Evolutionary conservation across 805 yeast genomes (phyloP), one percentile per base, ranked within the genome.

Genomic region (Torulaspora franciscae): DNA sequence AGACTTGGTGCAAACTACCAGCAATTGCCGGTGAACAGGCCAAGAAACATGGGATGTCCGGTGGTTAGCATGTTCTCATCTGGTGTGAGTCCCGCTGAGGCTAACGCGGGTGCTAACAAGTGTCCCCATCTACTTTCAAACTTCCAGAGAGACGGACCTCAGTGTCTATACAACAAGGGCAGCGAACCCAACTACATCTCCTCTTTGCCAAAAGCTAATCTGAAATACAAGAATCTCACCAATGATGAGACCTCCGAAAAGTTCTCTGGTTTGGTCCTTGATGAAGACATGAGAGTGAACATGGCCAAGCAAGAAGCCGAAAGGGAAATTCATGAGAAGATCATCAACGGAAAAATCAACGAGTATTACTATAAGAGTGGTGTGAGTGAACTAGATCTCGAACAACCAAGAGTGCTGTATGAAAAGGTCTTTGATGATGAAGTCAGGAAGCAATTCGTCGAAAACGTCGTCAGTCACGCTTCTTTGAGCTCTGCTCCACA

Each of bases 1-100:
- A 77, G 91, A 66, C 73, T 83, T 57, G 90, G 90, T 47, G 66
- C 75, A 37, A 83, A 81, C 68, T 81, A 75, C 68, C 70, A 74
- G 45, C 87, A 81, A 59, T 66, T 81, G 50, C 87, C 87, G 6
- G 81, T 80, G 53, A 81, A 81, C 68, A 65, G 66, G 42, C 72
- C 76, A 33, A 54, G 65, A 39, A 58, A 57, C 30, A 33, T 57
- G 40, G 59, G 66, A 23, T 79, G 85, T 65, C 88, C 88, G 15
- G 59, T 57, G 39, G 50, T 46, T 22, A 45, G 47, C 14, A 28
- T 40, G 25, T 51, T 45, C 32, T 33, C 49, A 7, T 36, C 47
- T 6, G 42, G 48, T 15, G 10, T 36, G 9, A 23, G 28, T 13
- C 11, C 41, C 3, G 40, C 28, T 10, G 35, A 40, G 8, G 41